Base-by-base conservation (phyloP, 805 yeast genomes). In the Ogataea kodamae region DNA sequence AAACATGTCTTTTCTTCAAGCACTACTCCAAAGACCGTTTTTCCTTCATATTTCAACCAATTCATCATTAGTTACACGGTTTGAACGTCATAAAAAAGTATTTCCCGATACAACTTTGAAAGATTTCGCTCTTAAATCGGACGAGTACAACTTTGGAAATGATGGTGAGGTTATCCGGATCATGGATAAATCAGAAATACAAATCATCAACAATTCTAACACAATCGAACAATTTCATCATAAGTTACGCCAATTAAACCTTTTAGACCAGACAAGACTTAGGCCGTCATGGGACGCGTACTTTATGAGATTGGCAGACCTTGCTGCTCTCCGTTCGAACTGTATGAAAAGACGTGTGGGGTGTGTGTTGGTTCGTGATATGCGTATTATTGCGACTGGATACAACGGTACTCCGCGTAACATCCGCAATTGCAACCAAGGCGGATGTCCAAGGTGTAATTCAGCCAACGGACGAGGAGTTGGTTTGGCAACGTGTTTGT, bases 291-390 rank as follows among this genome's bases (percentile, higher is more conserved):
- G 99, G 99, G 98, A 92, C 56, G 74, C 90, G 2, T 92, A 92
- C 56, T 92, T 92, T 59, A 92, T 92, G 98, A 68, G 78, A 25
- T 61, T 92, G 39, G 97, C 98, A 0, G 88, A 86, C 46, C 68
- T 92, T 50, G 98, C 98, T 0, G 95, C 98, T 0, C 65, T 80
- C 28, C 67, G 99, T 45, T 81, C 95, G 17, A 92, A 92, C 48
- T 92, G 99, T 64, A 92, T 92, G 97, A 92, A 92, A 59, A 67
- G 99, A 39, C 70, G 95, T 33, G 99, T 92, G 3, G 99, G 99
- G 0, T 90, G 97, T 60, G 97, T 92, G 6, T 74, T 92, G 11
- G 96, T 87, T 2, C 71, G 87, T 33, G 92, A 85, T 28, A 76
- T 75, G 22, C 67, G 97, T 37, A 95, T 92, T 17, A 72, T 92